phyloP scores from a whole-genome alignment of 108 stramenopile species.

The Cyclostephanos tholiformis region DNA sequence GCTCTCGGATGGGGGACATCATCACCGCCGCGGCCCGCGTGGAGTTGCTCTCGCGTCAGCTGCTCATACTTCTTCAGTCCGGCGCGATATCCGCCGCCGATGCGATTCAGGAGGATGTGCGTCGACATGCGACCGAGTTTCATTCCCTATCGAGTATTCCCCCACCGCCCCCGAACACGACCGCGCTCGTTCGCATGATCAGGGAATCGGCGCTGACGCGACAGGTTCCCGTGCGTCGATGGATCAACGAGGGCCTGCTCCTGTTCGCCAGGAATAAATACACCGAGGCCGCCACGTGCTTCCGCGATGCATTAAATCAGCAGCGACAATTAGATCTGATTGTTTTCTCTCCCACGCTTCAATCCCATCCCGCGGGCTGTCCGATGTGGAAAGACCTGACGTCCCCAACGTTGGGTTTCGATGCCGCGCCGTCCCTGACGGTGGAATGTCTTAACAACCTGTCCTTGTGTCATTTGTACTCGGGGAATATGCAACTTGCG shows the following conservation, averaged over 20 bases:
- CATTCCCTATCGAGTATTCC: not conserved
- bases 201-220: conserved; percentile 35
- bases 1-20: conserved; percentile 15
- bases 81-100: conserved; percentile 69
- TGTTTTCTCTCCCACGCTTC: not conserved
- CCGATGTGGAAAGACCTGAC: conserved; percentile 40
- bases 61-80: conserved; percentile 76
- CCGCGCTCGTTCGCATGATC: conserved; percentile 10
- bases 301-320: conserved; percentile 55
- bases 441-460: conserved; percentile 79
- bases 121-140: conserved; percentile 13
- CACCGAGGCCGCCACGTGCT: conserved; percentile 55
- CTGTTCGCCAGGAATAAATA: conserved; percentile 70
- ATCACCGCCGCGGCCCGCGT: conserved; percentile 36
- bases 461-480: conserved; percentile 77
- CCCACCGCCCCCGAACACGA: not conserved
- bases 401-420: conserved; percentile 47
- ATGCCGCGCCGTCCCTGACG: conserved; percentile 44
- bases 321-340: conserved; percentile 19
- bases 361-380: conserved; percentile 18
- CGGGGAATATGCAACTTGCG: conserved; percentile 64
- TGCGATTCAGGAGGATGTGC: conserved; percentile 52
- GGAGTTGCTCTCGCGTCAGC: conserved; percentile 81
- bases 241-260: conserved; percentile 74
- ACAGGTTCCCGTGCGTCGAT: conserved; percentile 41